Evolutionary conservation across 148 eudicot genomes (phyloP), one percentile per base, ranked within the genome.

Genomic region (Chenopodium album): DNA sequence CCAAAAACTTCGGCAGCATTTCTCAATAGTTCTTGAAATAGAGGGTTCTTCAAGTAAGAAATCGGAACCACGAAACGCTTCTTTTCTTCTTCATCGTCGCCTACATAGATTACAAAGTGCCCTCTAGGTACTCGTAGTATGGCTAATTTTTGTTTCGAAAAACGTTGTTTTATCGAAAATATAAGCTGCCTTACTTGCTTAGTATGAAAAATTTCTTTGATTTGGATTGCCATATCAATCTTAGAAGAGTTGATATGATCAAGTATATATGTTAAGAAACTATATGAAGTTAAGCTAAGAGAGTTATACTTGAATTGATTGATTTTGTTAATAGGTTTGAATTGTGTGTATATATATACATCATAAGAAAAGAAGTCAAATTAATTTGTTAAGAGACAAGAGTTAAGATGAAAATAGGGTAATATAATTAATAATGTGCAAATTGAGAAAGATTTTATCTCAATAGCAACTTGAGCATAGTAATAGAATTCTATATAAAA

Each of bases 1-100:
- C 90, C 90, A 32, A 79, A 86, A 72, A 83, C 85, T 52, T 86
- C 89, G n/a, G 86, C 92, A 20, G 89, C 85, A 52, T 80, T 81
- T 29, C 48, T 65, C 52, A 89, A 66, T 71, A 87, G 65, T 3
- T 81, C 78, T 59, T 87, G 91, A 69, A 89, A 87, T 10, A 69
- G 78, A 68, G 89, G 87, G 10, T 86, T 84, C 32, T 86, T 85
- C 75, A 90, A 54, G 64, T 84, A 90, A 0, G 89, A 81, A 34
- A 90, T 71, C 13, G 92, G 90, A 12, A 90, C 78, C 2, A 90
- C 81, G 47, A 82, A 85, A 32, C 89, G 59, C 41, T 81, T 88
- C 80, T 75, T 88, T 20, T 87, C 70, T 4, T 56, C 59, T 44
- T 73, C 78, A 0, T 52, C 14, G 9, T 82, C 82, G 0, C 89